phyloP scores from a whole-genome alignment of 495 filamentous ascomycete genomes.

The Hypoxylon crocopeplum region DNA sequence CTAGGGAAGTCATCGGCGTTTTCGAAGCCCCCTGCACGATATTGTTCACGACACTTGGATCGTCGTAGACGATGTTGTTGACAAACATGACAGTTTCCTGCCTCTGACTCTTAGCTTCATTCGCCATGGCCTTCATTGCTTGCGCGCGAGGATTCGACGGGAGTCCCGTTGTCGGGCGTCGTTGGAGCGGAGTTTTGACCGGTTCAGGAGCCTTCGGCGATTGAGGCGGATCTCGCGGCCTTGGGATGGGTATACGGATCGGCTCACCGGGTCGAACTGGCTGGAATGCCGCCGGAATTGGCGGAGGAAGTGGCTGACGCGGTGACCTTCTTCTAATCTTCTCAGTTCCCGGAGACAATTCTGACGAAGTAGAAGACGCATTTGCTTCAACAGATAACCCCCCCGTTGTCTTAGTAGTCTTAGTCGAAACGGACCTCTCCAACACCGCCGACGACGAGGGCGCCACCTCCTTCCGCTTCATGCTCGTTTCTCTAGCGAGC shows the following conservation, averaged over 20 bases:
- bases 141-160: conserved; percentile 58
- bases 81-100: conserved; percentile 60
- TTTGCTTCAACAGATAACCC: conserved; percentile 40
- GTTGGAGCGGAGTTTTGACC: conserved; percentile 50
- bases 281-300: conserved; percentile 31
- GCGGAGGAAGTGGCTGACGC: conserved; percentile 30
- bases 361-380: conserved; percentile 46
- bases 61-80: conserved; percentile 58
- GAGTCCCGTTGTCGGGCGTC: conserved; percentile 55
- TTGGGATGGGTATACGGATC: conserved; percentile 40
- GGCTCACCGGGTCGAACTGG: conserved; percentile 38
- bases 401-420: conserved; percentile 27
- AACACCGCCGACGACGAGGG: conserved; percentile 22
- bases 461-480: conserved; percentile 53
- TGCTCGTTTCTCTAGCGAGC: conserved; percentile 44
- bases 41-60: conserved; percentile 51
- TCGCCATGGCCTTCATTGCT: conserved; percentile 41
- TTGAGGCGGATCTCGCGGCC: conserved; percentile 29
- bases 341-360: conserved; percentile 54
- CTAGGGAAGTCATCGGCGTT: conserved; percentile 27
- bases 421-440: conserved; percentile 31
- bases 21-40: conserved; percentile 52
- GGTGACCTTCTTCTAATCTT: conserved; percentile 52
- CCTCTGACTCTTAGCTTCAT: conserved; percentile 39
- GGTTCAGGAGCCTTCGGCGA: conserved; percentile 40